phyloP scores from a whole-genome alignment of 495 filamentous ascomycete species.

The Neurospora cerealis region DNA sequence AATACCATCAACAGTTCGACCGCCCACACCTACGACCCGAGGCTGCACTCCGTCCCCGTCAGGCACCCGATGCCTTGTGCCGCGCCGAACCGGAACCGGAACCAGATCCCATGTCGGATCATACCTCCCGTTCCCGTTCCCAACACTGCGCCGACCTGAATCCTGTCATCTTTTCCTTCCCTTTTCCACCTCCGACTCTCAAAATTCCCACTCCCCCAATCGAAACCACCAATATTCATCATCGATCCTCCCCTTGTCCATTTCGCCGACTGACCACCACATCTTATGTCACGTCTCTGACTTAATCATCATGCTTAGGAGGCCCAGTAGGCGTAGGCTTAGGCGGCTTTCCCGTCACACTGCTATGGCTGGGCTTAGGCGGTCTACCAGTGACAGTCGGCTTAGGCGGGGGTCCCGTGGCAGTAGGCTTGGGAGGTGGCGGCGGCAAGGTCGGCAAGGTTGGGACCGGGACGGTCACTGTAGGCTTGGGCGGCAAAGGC shows the following conservation, averaged over 20 bases:
- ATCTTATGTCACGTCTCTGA: background rate
- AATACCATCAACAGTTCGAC: background rate
- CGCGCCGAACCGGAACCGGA: background rate
- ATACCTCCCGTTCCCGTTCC: background rate
- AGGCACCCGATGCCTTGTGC: background rate
- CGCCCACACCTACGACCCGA: background rate
- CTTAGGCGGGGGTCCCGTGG: background rate
- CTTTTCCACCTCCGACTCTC: background rate
- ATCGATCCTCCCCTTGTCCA: background rate
- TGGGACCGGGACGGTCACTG: background rate
- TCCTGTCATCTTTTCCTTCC: background rate
- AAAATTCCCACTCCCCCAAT: too few species aligned
- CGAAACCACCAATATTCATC: too few species aligned
- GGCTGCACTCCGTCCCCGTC: background rate
- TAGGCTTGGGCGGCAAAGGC: background rate
- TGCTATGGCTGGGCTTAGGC: background rate
- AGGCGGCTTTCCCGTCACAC: background rate
- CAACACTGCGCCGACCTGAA: background rate
- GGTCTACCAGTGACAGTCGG: background rate
- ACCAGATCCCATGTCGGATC: background rate
- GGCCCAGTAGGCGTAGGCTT: background rate
- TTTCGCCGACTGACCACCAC: background rate
- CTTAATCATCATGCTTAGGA: background rate
- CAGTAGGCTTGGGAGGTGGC: background rate
- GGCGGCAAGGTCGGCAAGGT: too few species aligned